These are phyloP conservation scores for Tilletia caries DNA, from an alignment of 1,284 basidiomycete species.

Conservation along the genomic window DNA sequence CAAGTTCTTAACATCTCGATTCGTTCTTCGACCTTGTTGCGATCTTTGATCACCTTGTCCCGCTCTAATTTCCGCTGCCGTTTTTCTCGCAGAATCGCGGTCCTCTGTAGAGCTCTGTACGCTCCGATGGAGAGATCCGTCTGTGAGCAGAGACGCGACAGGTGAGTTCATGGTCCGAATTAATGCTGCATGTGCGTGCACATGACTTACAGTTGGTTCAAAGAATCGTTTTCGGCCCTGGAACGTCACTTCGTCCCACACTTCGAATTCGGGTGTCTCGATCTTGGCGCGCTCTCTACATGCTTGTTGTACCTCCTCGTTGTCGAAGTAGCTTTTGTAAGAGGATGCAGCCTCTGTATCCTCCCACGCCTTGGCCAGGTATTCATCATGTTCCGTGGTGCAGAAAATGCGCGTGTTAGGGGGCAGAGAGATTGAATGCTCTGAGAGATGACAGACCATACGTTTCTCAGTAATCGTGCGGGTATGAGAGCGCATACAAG, in stretches of 20 bases:
- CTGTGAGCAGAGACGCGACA: neutral
- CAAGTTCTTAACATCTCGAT: neutral
- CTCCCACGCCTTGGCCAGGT: neutral
- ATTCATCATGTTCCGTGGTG: neutral
- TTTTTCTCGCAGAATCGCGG: slow-evolving; percentile 6
- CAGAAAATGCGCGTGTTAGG: neutral
- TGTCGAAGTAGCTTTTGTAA: slow-evolving; percentile 8
- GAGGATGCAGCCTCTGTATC: neutral
- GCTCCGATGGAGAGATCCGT: neutral
- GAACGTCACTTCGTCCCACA: neutral
- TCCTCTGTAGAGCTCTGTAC: neutral
- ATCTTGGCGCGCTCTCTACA: slow-evolving; percentile 3
- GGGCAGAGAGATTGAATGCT: neutral
- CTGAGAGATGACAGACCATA: neutral
- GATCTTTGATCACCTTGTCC: slow-evolving; percentile 8
- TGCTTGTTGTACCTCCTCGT: slow-evolving; percentile 1
- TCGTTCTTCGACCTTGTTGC: slow-evolving; percentile 6
- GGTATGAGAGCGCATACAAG: neutral
- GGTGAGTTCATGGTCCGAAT: neutral
- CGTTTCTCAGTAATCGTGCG: neutral
- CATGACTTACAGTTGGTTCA: neutral
- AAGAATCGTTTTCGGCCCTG: slow-evolving; percentile 8
- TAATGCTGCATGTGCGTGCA: neutral
- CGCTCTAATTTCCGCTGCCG: slow-evolving; percentile 6
- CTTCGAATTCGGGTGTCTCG: neutral